Evolutionary conservation across 441 rosid species (phyloP).

Genomic region (Croton setiger): DNA sequence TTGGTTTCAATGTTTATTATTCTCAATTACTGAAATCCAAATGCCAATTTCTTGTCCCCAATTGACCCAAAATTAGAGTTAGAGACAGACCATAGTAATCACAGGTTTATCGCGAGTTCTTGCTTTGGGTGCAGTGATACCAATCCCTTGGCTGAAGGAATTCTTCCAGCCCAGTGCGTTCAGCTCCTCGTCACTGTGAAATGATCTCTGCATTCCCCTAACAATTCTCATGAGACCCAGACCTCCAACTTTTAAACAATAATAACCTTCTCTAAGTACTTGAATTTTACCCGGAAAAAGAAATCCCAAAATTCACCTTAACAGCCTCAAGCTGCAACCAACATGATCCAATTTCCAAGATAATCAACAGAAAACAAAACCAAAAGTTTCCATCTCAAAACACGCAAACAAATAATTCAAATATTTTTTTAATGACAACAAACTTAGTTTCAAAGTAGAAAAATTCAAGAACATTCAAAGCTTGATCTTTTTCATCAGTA

Average conservation of each 20-base stretch:
- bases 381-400: conserved; percentile 9
- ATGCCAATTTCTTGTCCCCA: conserved; percentile 14
- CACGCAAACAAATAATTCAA: background rate
- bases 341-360: conserved; percentile 32
- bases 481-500: background rate
- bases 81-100: conserved; percentile 26
- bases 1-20: conserved; percentile 23
- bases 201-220: conserved; percentile 98
- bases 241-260: conserved; percentile 53
- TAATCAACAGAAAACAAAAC: conserved; percentile 19
- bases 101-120: conserved; percentile 78
- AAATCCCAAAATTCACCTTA: conserved; percentile 38
- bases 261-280: conserved; percentile 57
- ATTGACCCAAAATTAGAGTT: conserved; percentile 40
- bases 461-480: background rate
- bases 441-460: background rate
- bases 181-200: conserved; percentile 50
- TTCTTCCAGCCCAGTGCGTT: conserved; percentile 71
- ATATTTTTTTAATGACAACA: background rate
- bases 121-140: conserved; percentile 77
- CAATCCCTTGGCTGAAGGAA: conserved; percentile 80
- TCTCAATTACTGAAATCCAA: conserved; percentile 19
- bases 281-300: conserved; percentile 40
- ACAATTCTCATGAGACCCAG: conserved; percentile 89
- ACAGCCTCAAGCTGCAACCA: conserved; percentile 57